Conservation (phyloP, 2,329 filamentous ascomycete genomes). For the Westerdykella ornata region DNA sequence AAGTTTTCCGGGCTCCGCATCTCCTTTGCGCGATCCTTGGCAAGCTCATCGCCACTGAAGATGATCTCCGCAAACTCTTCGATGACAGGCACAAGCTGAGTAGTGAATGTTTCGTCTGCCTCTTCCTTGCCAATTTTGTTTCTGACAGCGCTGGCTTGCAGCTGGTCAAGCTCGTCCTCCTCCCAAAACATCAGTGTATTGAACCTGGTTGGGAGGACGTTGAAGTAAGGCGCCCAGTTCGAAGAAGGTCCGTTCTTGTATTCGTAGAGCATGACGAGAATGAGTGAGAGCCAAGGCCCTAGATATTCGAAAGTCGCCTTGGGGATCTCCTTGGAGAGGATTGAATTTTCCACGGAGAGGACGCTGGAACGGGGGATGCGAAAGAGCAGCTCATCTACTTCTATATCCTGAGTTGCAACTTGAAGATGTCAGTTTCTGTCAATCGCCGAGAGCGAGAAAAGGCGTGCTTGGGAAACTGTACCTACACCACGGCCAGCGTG, state of each 20-base stretch:
- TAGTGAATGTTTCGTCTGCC: constrained; percentile 63
- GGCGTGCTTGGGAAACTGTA: constrained; percentile 37
- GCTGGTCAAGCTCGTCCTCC: constrained; percentile 58
- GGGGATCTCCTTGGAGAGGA: constrained; percentile 51
- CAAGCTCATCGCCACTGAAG: constrained; percentile 33
- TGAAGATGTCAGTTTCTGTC: constrained; percentile 10
- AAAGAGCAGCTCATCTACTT: constrained; percentile 70
- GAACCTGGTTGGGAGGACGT: constrained; percentile 63
- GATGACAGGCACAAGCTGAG: constrained; percentile 51
- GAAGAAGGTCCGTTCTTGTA: constrained; percentile 54
- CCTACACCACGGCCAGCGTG: constrained; percentile 58
- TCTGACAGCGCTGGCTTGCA: constrained; percentile 71
- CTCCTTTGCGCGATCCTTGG: constrained; percentile 33
- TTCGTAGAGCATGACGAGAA: constrained; percentile 78
- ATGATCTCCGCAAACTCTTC: constrained; percentile 35
- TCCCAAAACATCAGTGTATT: constrained; percentile 91
- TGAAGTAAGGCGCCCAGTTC: constrained; percentile 70
- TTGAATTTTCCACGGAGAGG: constrained; percentile 66
- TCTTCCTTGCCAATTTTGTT: constrained; percentile 67
- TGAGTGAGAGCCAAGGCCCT: constrained; percentile 52
- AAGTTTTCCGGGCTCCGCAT: constrained; percentile 46
- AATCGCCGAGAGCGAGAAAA: neutral
- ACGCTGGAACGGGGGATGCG: constrained; percentile 66
- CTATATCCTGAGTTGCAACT: constrained; percentile 67
- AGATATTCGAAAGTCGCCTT: constrained; percentile 29